A percentile compares a stretch with the other conserved stretches of the same genome.
phyloP scores from a whole-genome alignment of 768 basidiomycete genomes.

The Tulasnella sp. region DNA sequence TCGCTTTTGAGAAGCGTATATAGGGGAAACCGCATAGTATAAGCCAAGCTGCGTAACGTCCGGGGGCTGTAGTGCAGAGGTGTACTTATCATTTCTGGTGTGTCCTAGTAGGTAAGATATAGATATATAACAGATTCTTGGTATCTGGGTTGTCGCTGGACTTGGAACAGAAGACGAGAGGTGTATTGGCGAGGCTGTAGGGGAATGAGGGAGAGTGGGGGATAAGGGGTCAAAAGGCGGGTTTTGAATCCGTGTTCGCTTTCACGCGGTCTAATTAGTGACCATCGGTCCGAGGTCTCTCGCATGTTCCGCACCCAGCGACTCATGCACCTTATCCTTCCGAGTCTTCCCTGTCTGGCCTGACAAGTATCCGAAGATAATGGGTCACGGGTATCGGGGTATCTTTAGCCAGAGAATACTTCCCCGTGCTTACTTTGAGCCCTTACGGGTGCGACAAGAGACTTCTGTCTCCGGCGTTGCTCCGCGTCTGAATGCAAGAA shows the following conservation, averaged over 20 bases:
- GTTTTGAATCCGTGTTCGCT: conserved; percentile 6
- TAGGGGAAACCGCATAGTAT: neutral
- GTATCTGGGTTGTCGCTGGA: neutral
- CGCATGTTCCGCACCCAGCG: neutral
- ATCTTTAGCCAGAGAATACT: neutral
- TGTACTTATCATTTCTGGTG: neutral
- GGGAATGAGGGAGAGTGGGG: neutral
- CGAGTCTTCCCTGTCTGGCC: neutral
- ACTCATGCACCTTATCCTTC: neutral
- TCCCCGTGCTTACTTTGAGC: neutral
- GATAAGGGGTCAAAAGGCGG: conserved; percentile 12
- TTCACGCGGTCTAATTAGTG: conserved; percentile 9
- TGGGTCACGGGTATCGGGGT: neutral
- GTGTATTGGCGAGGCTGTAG: neutral
- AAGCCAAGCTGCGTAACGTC: neutral
- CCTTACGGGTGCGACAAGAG: neutral
- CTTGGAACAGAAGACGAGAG: neutral
- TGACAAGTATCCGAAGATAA: neutral
- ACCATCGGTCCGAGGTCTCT: neutral
- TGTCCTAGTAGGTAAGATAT: neutral
- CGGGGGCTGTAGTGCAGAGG: neutral
- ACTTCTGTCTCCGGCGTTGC: neutral
- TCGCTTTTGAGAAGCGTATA: conserved; percentile 79
- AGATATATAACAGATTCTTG: neutral
- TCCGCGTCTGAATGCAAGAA: neutral